Conservation (phyloP, 768 basidiomycete species). For the Tremella yokohamensis region DNA sequence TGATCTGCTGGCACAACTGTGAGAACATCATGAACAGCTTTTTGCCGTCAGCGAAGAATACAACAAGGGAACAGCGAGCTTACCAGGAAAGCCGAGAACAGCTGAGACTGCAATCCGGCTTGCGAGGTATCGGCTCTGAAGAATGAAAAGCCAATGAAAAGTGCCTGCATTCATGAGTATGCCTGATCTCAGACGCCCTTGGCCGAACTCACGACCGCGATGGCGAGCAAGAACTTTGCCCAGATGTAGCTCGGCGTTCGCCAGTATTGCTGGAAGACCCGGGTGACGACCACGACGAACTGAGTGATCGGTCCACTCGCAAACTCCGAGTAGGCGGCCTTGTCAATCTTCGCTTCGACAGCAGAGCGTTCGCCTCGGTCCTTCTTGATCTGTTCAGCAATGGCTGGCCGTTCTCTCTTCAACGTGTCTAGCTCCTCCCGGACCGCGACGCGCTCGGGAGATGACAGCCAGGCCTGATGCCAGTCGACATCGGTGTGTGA, state of each 20-base stretch:
- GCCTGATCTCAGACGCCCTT: not conserved
- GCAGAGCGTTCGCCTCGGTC: constrained; percentile 55
- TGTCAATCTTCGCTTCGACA: constrained; percentile 84
- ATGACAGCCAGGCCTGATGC: constrained; percentile 78
- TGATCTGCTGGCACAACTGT: constrained; percentile 67
- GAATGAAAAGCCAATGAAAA: constrained; percentile 52
- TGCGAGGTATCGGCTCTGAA: constrained; percentile 54
- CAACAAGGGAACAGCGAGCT: constrained; percentile 65
- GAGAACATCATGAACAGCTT: constrained; percentile 38
- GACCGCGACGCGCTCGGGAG: constrained; percentile 57
- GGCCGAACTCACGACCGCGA: constrained; percentile 25
- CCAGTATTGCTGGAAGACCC: constrained; percentile 56
- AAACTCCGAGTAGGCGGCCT: constrained; percentile 67
- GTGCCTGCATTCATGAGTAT: constrained; percentile 9
- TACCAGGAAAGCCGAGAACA: constrained; percentile 63
- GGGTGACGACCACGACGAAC: constrained; percentile 68
- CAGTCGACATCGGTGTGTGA: constrained; percentile 70
- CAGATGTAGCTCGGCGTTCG: constrained; percentile 52
- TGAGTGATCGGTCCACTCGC: constrained; percentile 59
- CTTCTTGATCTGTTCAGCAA: constrained; percentile 10
- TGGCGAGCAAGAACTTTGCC: constrained; percentile 49
- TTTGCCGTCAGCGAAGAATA: constrained; percentile 10
- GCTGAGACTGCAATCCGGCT: constrained; percentile 67
- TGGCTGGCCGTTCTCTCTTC: constrained; percentile 46
- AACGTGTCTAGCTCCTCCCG: constrained; percentile 55